These are phyloP conservation scores for Hyphopichia khmerensis DNA, from an alignment of 1,139 yeast genomes.

Conservation along the genomic window DNA sequence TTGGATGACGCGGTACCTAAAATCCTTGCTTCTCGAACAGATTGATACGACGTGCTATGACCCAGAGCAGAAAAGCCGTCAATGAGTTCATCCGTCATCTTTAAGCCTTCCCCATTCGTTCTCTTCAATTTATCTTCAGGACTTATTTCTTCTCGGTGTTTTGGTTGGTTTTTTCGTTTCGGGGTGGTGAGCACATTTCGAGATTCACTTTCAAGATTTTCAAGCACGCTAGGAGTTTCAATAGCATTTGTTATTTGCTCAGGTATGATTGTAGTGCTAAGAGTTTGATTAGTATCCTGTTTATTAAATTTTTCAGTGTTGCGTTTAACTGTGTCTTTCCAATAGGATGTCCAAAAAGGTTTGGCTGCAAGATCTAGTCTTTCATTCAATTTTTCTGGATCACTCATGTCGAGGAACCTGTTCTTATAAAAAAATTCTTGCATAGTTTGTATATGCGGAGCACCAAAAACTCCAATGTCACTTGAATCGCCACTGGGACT, in stretches of 20 bases:
- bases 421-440: conserved; percentile 57
- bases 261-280: conserved; percentile 13
- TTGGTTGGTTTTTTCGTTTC: conserved; percentile 1
- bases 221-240: conserved; percentile 7
- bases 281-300: conserved; percentile 22
- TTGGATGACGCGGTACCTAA: conserved; percentile 63
- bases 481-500: conserved; percentile 14
- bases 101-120: conserved; percentile 19
- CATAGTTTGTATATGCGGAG: conserved; percentile 53
- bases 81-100: conserved; percentile 16
- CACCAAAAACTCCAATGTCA: conserved; percentile 51
- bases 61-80: conserved; percentile 12
- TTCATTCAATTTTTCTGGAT: conserved; percentile 20
- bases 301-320: conserved; percentile 32
- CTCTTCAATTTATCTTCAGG: conserved; percentile 11
- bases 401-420: conserved; percentile 36
- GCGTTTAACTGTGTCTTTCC: conserved; percentile 42
- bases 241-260: conserved; percentile 12
- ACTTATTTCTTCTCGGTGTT: conserved; percentile 4
- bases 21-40: conserved; percentile 34
- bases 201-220: neutral
- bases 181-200: conserved; percentile 1
- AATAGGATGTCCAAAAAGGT: conserved; percentile 53
- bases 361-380: conserved; percentile 32
- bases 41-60: conserved; percentile 16